phyloP scores from a whole-genome alignment of 2,329 filamentous ascomycete genomes.

The Phyllosticta capitalensis region DNA sequence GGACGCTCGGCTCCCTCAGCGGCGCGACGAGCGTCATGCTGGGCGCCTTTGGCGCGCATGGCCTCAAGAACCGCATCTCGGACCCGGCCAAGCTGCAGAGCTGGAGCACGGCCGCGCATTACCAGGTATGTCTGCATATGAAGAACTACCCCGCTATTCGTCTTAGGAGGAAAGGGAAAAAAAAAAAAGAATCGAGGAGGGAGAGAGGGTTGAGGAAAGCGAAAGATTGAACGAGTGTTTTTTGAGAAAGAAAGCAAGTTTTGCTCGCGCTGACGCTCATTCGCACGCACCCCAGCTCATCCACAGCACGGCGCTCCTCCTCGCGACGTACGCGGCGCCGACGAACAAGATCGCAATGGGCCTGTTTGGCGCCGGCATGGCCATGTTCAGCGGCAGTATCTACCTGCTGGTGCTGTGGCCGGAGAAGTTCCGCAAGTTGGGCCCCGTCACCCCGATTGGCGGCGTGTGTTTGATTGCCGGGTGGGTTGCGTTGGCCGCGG shows the following conservation, averaged over 20 bases:
- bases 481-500: conserved; percentile 45
- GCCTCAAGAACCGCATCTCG: conserved; percentile 50
- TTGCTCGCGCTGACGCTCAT: neutral
- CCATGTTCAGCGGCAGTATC: conserved; percentile 57
- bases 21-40: conserved; percentile 52
- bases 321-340: conserved; percentile 43
- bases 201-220: neutral
- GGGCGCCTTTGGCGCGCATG: conserved; percentile 60
- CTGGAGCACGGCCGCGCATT: conserved; percentile 58
- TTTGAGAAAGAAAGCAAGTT: neutral
- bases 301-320: conserved; percentile 49
- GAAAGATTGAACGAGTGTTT: neutral
- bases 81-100: conserved; percentile 51
- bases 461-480: conserved; percentile 56
- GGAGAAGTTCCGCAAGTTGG: conserved; percentile 48
- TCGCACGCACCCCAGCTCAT: conserved; percentile 40
- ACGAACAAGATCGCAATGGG: conserved; percentile 47
- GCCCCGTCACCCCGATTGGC: conserved; percentile 56
- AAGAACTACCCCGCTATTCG: neutral
- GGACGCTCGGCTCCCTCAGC: conserved; percentile 53
- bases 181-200: neutral
- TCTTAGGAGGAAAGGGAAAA: neutral
- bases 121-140: conserved; percentile 41
- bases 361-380: conserved; percentile 56
- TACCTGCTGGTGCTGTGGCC: conserved; percentile 57